phyloP scores from a whole-genome alignment of 2,329 filamentous ascomycete genomes.

The Xylaria sp. region DNA sequence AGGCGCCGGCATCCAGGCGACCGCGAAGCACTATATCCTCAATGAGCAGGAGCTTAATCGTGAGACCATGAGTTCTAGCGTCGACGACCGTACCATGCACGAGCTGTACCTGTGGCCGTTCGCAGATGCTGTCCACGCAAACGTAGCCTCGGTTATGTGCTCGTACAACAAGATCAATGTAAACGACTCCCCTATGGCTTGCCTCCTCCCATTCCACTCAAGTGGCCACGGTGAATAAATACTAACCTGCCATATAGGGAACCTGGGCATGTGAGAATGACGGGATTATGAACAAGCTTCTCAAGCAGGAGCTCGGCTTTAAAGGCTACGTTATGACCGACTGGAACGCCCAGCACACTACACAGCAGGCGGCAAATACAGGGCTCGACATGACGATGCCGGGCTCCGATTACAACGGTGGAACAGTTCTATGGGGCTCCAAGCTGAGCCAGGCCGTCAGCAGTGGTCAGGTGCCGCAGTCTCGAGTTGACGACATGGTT shows the following conservation, averaged over 20 bases:
- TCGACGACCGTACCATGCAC: conserved; percentile 74
- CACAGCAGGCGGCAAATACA: conserved; percentile 71
- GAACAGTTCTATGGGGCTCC: conserved; percentile 65
- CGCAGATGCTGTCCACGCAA: conserved; percentile 73
- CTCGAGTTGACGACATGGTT: conserved; percentile 74
- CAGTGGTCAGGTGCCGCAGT: conserved; percentile 67
- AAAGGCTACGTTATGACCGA: conserved; percentile 69
- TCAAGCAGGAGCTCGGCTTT: conserved; percentile 82
- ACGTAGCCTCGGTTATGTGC: conserved; percentile 76
- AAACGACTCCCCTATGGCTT: not conserved
- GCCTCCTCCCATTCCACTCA: not conserved
- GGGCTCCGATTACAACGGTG: conserved; percentile 68
- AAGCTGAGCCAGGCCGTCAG: conserved; percentile 64
- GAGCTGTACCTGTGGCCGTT: conserved; percentile 77
- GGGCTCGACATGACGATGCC: conserved; percentile 88
- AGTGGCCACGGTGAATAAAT: too few species aligned
- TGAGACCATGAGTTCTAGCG: conserved; percentile 64
- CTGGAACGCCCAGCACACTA: conserved; percentile 82
- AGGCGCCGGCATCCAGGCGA: conserved; percentile 61
- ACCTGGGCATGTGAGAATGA: conserved; percentile 75
- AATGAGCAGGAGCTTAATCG: conserved; percentile 76
- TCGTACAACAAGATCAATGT: conserved; percentile 77
- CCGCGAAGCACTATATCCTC: conserved; percentile 70
- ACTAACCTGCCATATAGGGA: conserved; percentile 45
- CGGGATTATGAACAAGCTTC: conserved; percentile 67